These are phyloP conservation scores for Pseudogymnoascus sp. DNA, from an alignment of 2,329 filamentous ascomycete species.

Conservation along the genomic window DNA sequence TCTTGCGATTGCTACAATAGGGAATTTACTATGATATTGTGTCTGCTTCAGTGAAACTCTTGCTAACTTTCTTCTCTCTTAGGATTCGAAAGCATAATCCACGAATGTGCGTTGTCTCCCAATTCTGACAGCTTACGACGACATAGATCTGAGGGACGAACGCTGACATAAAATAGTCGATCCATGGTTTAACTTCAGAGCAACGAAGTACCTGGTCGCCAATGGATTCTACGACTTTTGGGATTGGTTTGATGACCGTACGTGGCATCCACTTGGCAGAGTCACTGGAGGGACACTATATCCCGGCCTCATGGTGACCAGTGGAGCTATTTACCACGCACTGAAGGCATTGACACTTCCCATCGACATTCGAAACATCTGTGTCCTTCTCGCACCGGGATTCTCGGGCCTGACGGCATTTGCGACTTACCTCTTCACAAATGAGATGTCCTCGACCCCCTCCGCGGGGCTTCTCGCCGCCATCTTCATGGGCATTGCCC, in stretches of 20 bases:
- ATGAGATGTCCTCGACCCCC: constrained; percentile 92
- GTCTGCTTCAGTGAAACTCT: constrained; percentile 10
- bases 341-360: constrained; percentile 83
- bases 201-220: constrained; percentile 93
- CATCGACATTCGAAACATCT: constrained; percentile 98
- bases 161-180: constrained; percentile 59
- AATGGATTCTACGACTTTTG: constrained; percentile 98
- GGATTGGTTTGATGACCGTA: constrained; percentile 99
- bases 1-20: background rate
- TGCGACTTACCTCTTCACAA: constrained; percentile 89
- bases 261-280: constrained; percentile 97
- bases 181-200: constrained; percentile 99
- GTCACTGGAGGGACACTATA: constrained; percentile 99
- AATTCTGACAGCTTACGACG: background rate
- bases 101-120: constrained; percentile 72
- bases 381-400: constrained; percentile 86
- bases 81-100: constrained; percentile 99
- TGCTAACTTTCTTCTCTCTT: constrained; percentile 27
- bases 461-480: constrained; percentile 93
- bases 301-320: constrained; percentile 97
- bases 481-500: constrained; percentile 93
- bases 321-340: constrained; percentile 89
- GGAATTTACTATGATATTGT: background rate
- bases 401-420: constrained; percentile 92
- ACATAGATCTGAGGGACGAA: constrained; percentile 20